Conservation (phyloP, 331 rosid species). For the Telfairia occidentalis region DNA sequence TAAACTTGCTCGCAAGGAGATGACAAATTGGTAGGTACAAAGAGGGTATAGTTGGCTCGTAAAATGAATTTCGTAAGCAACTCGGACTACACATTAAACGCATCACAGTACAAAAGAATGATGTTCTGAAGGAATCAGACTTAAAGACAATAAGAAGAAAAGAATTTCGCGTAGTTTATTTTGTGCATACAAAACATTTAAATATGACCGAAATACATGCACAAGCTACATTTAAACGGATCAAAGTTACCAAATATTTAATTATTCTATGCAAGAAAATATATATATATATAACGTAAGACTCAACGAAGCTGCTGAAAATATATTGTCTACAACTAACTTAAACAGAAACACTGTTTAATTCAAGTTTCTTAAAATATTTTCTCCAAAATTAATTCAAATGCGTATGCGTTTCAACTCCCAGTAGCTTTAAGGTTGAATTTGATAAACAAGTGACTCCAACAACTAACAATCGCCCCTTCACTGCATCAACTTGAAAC, state of each 20-base stretch:
- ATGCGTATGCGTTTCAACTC: background rate
- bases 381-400: background rate
- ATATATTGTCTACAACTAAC: background rate
- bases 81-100: background rate
- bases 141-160: background rate
- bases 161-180: background rate
- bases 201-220: background rate
- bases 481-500: background rate
- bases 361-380: background rate
- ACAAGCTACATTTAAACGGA: background rate
- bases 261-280: background rate
- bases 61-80: background rate
- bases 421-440: background rate
- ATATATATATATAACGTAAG: background rate
- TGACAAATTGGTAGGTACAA: background rate
- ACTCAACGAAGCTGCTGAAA: background rate
- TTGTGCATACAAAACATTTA: background rate
- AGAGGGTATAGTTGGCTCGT: background rate
- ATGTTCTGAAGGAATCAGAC: conserved; percentile 2
- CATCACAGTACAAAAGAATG: background rate
- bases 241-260: background rate
- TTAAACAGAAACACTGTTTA: background rate
- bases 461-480: background rate
- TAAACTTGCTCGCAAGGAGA: background rate
- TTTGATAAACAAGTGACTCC: background rate